phyloP scores from a whole-genome alignment of 306 rosid genomes.

The Hippophae rhamnoides region DNA sequence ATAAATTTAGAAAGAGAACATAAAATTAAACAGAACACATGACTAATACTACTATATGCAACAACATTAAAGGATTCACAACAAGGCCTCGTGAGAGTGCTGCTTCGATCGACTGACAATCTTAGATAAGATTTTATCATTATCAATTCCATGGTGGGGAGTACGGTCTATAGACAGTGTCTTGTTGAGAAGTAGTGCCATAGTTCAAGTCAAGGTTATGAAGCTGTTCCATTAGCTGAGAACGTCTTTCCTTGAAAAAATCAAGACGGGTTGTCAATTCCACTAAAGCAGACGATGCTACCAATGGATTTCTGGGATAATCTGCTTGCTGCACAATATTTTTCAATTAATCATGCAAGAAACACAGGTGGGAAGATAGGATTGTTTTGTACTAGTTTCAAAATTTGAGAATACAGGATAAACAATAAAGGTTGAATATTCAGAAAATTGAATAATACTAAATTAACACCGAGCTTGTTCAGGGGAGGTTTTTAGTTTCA shows the following conservation, averaged over 20 bases:
- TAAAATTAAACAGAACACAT: slow-evolving; percentile 23
- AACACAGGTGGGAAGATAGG: not conserved
- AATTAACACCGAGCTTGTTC: too few relatives aligned
- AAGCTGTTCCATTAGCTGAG: slow-evolving; percentile 96
- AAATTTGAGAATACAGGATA: too few relatives aligned
- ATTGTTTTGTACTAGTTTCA: not conserved
- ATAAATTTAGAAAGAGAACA: slow-evolving; percentile 13
- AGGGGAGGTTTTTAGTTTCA: too few relatives aligned
- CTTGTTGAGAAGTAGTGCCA: slow-evolving; percentile 66
- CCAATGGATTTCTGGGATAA: slow-evolving; percentile 59
- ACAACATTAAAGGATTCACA: slow-evolving; percentile 56
- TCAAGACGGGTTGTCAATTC: slow-evolving; percentile 93
- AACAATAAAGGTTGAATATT: too few relatives aligned
- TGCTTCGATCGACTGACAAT: slow-evolving; percentile 36
- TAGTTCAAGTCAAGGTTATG: slow-evolving; percentile 94
- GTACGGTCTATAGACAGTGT: slow-evolving; percentile 61
- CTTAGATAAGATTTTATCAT: slow-evolving; percentile 50
- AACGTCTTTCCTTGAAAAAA: slow-evolving; percentile 98
- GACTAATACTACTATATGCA: slow-evolving; percentile 42
- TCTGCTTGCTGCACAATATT: slow-evolving; percentile 45
- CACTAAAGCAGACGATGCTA: slow-evolving; percentile 81
- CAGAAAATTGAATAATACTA: too few relatives aligned
- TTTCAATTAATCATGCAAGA: too few relatives aligned
- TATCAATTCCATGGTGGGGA: slow-evolving; percentile 81
- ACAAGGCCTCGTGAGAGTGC: slow-evolving; percentile 24